Percentiles rank a stretch among this genome's conserved stretches.
phyloP scores from a whole-genome alignment of 1,284 basidiomycete species.

The Marasmius oreades region DNA sequence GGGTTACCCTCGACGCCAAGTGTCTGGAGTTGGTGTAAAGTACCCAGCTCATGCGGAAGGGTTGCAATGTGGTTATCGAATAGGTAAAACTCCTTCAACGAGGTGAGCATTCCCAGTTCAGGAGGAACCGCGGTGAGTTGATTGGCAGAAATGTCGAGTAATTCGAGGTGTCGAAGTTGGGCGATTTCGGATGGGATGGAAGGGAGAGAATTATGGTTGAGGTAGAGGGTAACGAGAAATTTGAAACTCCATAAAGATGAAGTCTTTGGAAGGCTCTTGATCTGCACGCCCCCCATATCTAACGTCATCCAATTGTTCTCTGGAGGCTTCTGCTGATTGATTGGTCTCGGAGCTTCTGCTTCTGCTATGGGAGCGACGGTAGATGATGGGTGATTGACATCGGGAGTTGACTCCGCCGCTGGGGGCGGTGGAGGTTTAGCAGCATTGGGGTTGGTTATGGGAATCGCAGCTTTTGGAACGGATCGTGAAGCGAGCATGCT shows the following conservation, averaged over 20 bases:
- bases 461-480: constrained; percentile 74
- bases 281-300: constrained; percentile 93
- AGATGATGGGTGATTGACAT: constrained; percentile 69
- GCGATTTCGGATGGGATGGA: constrained; percentile 83
- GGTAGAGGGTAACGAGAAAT: constrained; percentile 91
- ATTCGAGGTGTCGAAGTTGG: constrained; percentile 81
- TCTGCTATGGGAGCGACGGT: constrained; percentile 66
- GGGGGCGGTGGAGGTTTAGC: constrained; percentile 40
- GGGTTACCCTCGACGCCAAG: constrained; percentile 97
- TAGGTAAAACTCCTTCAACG: constrained; percentile 88
- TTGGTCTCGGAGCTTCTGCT: constrained; percentile 56
- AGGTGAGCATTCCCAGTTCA: constrained; percentile 90
- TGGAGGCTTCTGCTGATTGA: constrained; percentile 48
- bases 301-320: constrained; percentile 86
- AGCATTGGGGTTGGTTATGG: constrained; percentile 79
- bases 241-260: constrained; percentile 90
- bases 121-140: constrained; percentile 76
- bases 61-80: constrained; percentile 93
- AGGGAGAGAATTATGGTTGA: constrained; percentile 93
- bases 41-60: constrained; percentile 88
- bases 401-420: constrained; percentile 29
- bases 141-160: constrained; percentile 94
- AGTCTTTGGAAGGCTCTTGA: constrained; percentile 85
- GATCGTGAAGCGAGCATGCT: constrained; percentile 78
- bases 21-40: constrained; percentile 89